Evolutionary conservation across 78 protist genomes (phyloP), one percentile per base, ranked within the genome.

Genomic region (Pelomyxa schiedti): DNA sequence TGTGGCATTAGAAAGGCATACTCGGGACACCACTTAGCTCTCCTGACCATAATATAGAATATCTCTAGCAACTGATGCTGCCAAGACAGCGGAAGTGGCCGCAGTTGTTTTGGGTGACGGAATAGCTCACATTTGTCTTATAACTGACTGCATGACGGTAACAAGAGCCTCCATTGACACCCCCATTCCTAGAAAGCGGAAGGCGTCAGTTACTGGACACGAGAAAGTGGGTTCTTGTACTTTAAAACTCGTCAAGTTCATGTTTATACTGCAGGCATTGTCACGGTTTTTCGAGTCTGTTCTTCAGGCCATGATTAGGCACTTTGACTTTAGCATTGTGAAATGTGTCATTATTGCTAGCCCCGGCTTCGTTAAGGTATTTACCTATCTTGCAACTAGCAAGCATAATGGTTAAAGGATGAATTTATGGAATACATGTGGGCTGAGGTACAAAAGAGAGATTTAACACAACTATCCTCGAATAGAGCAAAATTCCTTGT

Each of bases 311-410:
- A 36, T 90, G 7, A 8, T 36, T 39, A 42, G 32, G 2, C 80
- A 87, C 80, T 5, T 90, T 39, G 35, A 83, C 72, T 79, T 86
- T 64, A 42, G 8, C 9, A 39, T 87, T 3, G 87, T 88, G 67
- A 86, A 90, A 65, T 75, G 85, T 63, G 29, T 84, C 43, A n/a
- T 90, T 9, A 3, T 90, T n/a, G 92, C 87, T 42, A 41, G 75
- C 42, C 89, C 92, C 3, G 94, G 94, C 35, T 90, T 82, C 76
- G 2, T 4, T 47, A 43, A n/a, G n/a, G n/a, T n/a, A n/a, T n/a
- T n/a, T n/a, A n/a, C n/a, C n/a, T n/a, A n/a, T n/a, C n/a, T n/a
- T n/a, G n/a, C n/a, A n/a, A n/a, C n/a, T n/a, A n/a, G n/a, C n/a
- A n/a, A n/a, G n/a, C n/a, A n/a, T n/a, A n/a, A n/a, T n/a, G n/a